phyloP scores from a whole-genome alignment of 805 yeast genomes.

The Cyberlindnera xishuangbannaensis region DNA sequence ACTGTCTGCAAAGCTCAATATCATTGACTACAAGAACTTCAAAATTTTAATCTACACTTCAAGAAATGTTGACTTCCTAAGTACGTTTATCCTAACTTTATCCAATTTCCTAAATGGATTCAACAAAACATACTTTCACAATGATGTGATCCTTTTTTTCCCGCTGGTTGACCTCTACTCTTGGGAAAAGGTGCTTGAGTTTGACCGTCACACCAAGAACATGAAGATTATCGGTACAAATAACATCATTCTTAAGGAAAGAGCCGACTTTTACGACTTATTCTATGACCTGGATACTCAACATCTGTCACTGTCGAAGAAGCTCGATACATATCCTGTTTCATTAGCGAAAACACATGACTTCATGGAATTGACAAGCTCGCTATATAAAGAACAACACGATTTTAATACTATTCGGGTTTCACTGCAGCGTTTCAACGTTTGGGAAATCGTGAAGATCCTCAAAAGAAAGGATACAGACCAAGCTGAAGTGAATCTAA shows the following conservation, averaged over 20 bases:
- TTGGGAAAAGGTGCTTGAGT: constrained; percentile 37
- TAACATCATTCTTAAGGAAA: constrained; percentile 55
- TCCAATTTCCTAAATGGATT: constrained; percentile 36
- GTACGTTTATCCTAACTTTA: constrained; percentile 35
- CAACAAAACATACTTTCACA: constrained; percentile 38
- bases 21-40: constrained; percentile 34
- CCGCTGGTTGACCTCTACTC: constrained; percentile 62
- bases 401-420: constrained; percentile 24
- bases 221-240: constrained; percentile 59
- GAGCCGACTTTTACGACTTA: constrained; percentile 52
- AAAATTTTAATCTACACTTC: constrained; percentile 34
- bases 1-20: constrained; percentile 30
- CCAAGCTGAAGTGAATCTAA: constrained; percentile 20
- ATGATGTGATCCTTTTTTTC: constrained; percentile 36
- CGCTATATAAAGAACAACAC: constrained; percentile 20
- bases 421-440: constrained; percentile 27
- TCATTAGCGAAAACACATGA: constrained; percentile 19
- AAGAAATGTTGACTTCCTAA: constrained; percentile 36
- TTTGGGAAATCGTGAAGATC: constrained; percentile 28
- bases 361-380: constrained; percentile 14
- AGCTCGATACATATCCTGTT: constrained; percentile 12
- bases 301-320: constrained; percentile 19
- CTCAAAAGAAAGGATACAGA: constrained; percentile 15
- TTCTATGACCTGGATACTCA: constrained; percentile 54
- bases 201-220: constrained; percentile 11